Evolutionary conservation across 495 filamentous ascomycete species (phyloP).

Genomic region (Friedmanniomyces simplex): DNA sequence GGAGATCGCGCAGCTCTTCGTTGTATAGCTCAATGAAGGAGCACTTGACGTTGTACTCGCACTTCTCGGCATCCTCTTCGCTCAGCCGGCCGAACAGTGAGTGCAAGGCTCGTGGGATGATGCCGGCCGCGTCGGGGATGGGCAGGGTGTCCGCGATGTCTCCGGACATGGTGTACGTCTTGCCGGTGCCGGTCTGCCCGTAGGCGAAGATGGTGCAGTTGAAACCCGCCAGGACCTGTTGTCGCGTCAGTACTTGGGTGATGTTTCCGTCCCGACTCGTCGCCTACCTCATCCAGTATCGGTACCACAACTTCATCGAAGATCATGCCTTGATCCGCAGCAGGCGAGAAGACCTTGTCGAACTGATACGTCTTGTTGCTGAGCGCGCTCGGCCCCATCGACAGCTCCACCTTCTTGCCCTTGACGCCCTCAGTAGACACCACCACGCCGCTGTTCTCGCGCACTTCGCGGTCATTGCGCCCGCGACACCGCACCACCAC

Average conservation of each 20-base stretch:
- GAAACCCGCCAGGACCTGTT: conserved; percentile 84
- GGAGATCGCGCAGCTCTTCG: conserved; percentile 83
- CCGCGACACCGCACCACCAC: conserved; percentile 93
- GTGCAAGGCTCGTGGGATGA: conserved; percentile 82
- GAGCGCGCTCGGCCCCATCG: conserved; percentile 83
- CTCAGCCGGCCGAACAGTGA: conserved; percentile 69
- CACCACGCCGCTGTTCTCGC: conserved; percentile 87
- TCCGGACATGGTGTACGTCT: conserved; percentile 98
- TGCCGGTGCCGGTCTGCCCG: conserved; percentile 94
- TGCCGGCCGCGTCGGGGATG: conserved; percentile 82
- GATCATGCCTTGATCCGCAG: conserved; percentile 83
- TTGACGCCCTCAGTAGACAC: conserved; percentile 77
- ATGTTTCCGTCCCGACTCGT: neutral
- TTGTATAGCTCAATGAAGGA: conserved; percentile 99
- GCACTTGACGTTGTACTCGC: conserved; percentile 85
- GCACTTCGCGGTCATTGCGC: conserved; percentile 80
- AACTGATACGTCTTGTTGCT: conserved; percentile 96
- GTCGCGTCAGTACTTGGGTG: neutral
- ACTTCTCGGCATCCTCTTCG: conserved; percentile 63
- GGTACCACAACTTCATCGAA: conserved; percentile 91
- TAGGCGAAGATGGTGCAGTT: conserved; percentile 99
- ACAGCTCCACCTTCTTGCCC: conserved; percentile 70
- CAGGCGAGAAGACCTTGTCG: conserved; percentile 92
- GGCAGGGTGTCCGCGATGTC: conserved; percentile 83
- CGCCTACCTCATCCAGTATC: conserved; percentile 75